Percentiles rank a stretch among this genome's conserved stretches.
phyloP scores from a whole-genome alignment of 768 basidiomycete genomes.

The Holtermanniella nyarrowii region DNA sequence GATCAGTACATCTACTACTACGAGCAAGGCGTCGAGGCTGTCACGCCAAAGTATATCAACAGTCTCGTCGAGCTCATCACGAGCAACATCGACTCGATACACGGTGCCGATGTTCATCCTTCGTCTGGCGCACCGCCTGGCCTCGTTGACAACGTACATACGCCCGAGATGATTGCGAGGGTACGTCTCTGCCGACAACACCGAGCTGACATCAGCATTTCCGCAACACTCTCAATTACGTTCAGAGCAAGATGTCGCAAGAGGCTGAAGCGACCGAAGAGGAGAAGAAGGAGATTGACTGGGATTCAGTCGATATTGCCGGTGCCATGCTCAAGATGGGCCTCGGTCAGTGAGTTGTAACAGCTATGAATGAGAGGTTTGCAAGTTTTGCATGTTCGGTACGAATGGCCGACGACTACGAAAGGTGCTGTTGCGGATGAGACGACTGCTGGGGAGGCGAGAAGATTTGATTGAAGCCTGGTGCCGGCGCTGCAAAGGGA shows the following conservation, averaged over 20 bases:
- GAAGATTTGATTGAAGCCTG: neutral
- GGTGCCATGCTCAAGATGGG: slow-evolving; percentile 87
- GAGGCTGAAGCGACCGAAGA: slow-evolving; percentile 26
- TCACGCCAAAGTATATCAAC: slow-evolving; percentile 93
- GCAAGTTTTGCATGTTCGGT: neutral
- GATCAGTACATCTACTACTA: slow-evolving; percentile 95
- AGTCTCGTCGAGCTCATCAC: slow-evolving; percentile 92
- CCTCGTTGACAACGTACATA: slow-evolving; percentile 80
- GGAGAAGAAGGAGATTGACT: slow-evolving; percentile 49
- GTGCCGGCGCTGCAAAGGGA: neutral
- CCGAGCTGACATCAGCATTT: slow-evolving; percentile 55
- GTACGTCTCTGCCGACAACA: slow-evolving; percentile 12
- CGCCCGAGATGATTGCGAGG: slow-evolving; percentile 73
- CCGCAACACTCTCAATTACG: slow-evolving; percentile 75
- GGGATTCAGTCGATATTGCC: slow-evolving; percentile 79
- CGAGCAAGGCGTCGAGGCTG: slow-evolving; percentile 82
- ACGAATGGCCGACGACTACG: too few species aligned
- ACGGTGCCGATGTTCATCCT: slow-evolving; percentile 76
- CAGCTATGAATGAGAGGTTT: too few species aligned
- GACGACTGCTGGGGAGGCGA: neutral
- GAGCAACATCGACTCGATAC: slow-evolving; percentile 82
- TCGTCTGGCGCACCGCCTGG: slow-evolving; percentile 78
- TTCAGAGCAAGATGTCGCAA: slow-evolving; percentile 58
- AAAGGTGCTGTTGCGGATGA: neutral
- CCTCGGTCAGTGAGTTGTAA: neutral